Percentiles rank a stretch among this genome's conserved stretches.
Evolutionary conservation across 2,329 filamentous ascomycete genomes (phyloP).

Genomic region (Orbilia javanica): DNA sequence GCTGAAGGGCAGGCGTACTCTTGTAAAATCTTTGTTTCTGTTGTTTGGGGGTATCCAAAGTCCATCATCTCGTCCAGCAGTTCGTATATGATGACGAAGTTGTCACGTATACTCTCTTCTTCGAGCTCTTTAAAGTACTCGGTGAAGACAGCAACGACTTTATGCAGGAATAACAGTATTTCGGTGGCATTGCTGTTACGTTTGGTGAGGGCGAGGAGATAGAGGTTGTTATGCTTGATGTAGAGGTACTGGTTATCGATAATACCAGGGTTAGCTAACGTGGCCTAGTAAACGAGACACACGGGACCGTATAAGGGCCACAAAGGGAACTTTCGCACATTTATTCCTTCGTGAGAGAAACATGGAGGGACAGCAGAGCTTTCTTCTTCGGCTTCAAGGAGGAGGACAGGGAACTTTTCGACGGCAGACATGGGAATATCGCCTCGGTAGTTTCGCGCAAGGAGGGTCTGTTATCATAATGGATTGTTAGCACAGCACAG

Average conservation of each 20-base stretch:
- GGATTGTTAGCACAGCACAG: constrained; percentile 41
- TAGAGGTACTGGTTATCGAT: constrained; percentile 82
- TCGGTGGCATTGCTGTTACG: constrained; percentile 99
- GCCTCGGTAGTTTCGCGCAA: constrained; percentile 97
- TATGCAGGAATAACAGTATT: constrained; percentile 97
- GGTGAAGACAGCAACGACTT: constrained; percentile 98
- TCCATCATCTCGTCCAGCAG: constrained; percentile 99
- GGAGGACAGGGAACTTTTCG: constrained; percentile 94
- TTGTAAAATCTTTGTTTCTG: constrained; percentile 97
- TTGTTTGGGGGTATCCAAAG: constrained; percentile 98
- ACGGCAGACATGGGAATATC: constrained; percentile 99
- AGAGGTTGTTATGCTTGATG: constrained; percentile 99
- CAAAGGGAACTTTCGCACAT: constrained; percentile 72
- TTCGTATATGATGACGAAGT: constrained; percentile 99
- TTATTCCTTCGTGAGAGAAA: constrained; percentile 98
- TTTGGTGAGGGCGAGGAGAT: constrained; percentile 96
- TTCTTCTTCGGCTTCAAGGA: constrained; percentile 99
- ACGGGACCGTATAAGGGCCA: constrained; percentile 59
- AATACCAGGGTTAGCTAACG: constrained; percentile 11
- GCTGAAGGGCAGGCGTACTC: constrained; percentile 68
- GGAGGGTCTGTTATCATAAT: constrained; percentile 79
- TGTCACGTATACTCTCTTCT: constrained; percentile 98
- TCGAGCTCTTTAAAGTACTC: constrained; percentile 99
- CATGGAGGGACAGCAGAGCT: constrained; percentile 96
- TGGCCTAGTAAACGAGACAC: not conserved